Evolutionary conservation across 768 basidiomycete genomes (phyloP).

Genomic region (Russula brevipes): DNA sequence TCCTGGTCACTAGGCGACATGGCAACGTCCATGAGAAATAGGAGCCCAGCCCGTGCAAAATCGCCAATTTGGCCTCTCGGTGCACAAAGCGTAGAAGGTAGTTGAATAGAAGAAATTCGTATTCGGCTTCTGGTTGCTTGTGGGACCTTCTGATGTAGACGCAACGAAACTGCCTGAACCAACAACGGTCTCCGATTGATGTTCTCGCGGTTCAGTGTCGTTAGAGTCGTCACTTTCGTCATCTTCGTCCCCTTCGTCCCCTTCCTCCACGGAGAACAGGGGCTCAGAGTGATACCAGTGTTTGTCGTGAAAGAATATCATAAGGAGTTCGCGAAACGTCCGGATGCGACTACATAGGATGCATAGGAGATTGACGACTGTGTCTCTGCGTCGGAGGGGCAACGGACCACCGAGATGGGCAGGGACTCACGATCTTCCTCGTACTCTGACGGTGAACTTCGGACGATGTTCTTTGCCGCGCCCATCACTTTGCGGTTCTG

Average conservation of each 20-base stretch:
- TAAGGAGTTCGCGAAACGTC: constrained; percentile 80
- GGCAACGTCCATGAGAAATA: constrained; percentile 95
- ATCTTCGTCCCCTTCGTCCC: constrained; percentile 40
- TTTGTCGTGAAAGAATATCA: constrained; percentile 97
- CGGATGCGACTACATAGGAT: constrained; percentile 89
- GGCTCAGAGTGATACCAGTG: constrained; percentile 79
- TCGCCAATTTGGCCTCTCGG: constrained; percentile 89
- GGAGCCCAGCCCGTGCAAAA: constrained; percentile 82
- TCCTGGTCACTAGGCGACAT: constrained; percentile 70
- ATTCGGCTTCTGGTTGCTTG: constrained; percentile 66
- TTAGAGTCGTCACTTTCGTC: constrained; percentile 33
- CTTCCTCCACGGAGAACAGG: constrained; percentile 69
- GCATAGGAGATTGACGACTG: constrained; percentile 89
- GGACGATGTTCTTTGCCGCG: constrained; percentile 66
- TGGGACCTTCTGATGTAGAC: constrained; percentile 30
- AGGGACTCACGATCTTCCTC: constrained; percentile 74
- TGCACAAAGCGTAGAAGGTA: constrained; percentile 94
- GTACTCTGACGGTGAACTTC: constrained; percentile 78
- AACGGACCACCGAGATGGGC: too few species aligned
- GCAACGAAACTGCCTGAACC: background rate
- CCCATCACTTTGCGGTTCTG: constrained; percentile 64
- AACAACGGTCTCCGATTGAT: background rate
- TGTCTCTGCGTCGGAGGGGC: constrained; percentile 12
- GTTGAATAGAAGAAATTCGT: constrained; percentile 93
- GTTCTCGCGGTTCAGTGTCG: constrained; percentile 21